Evolutionary conservation across 2,329 filamentous ascomycete species (phyloP).

Genomic region (Paramyrothecium roridum): DNA sequence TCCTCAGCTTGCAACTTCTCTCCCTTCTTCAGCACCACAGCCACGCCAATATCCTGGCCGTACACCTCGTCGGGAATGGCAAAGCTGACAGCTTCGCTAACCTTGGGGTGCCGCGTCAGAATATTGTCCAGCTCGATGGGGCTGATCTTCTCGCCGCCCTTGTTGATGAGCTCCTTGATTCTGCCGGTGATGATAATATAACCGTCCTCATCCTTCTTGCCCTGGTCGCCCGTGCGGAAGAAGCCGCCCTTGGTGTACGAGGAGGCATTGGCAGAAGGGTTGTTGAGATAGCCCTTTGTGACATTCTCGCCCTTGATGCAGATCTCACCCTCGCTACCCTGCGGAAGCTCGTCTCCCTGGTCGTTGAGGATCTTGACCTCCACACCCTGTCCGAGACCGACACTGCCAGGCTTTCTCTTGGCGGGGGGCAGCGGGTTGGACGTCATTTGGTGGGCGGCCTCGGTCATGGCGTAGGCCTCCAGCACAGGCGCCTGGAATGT

Average conservation of each 20-base stretch:
- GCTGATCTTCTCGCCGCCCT: constrained; percentile 85
- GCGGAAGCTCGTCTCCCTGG: constrained; percentile 63
- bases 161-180: constrained; percentile 92
- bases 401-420: constrained; percentile 76
- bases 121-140: constrained; percentile 87
- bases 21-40: constrained; percentile 69
- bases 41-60: constrained; percentile 77
- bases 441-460: constrained; percentile 83
- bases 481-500: constrained; percentile 76
- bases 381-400: constrained; percentile 80
- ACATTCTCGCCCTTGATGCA: constrained; percentile 81
- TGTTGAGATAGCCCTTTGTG: constrained; percentile 83
- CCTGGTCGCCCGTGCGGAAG: constrained; percentile 87
- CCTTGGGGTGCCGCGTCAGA: constrained; percentile 67
- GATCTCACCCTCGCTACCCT: constrained; percentile 75
- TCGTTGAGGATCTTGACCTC: constrained; percentile 75
- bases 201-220: constrained; percentile 74
- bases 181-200: constrained; percentile 86
- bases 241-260: constrained; percentile 74
- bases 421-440: constrained; percentile 69
- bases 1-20: constrained; percentile 54
- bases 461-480: constrained; percentile 91
- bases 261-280: constrained; percentile 68
- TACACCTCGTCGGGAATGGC: constrained; percentile 80
- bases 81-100: constrained; percentile 79